Base-by-base conservation (phyloP, 1,284 basidiomycete species). In the Sparassis latifolia region DNA sequence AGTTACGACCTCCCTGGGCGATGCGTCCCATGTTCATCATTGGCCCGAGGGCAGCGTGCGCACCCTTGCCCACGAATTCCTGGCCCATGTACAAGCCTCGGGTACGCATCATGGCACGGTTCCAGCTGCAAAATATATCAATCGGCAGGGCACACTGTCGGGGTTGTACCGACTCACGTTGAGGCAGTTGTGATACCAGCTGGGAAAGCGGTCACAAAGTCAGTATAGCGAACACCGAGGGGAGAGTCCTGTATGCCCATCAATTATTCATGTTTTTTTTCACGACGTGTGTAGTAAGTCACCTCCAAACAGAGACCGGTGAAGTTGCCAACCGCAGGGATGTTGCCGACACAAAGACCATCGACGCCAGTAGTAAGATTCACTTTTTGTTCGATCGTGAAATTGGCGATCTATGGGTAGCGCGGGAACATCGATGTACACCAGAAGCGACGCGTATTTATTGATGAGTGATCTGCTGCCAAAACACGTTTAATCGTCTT, bases 11-110 rank as follows among this genome's bases (percentile, higher is more conserved):
- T 2, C 77, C 83, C 56, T 77, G 71, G 1, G 81, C 76, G 38
- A 79, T 65, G 49, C 86, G 79, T 28, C 82, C 86, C 68, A 87
- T 73, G 61, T 88, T 88, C 82, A 86, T 86, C 81, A 69, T 75
- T 0, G 79, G 74, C 2, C 80, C 79, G 31, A 86, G 71, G 5
- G 79, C 80, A 43, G 86, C 74, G 61, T 95, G 79, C 51, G 86
- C 84, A 42, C 92, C 92, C 64, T 94, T 92, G 39, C 78, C 84
- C 54, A 77, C 76, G 68, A 86, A 83, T 68, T 96, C 92, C 43
- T 73, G 63, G 33, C 89, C 92, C 79, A 94, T 84, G 48, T 79
- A 84, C 7, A 78, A 58, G 12, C 89, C 91, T 33, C 92, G 82
- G 20, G 73, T 65, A 52, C 87, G 84, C 43, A 92, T 82, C 37